Evolutionary conservation across 2,329 filamentous ascomycete species (phyloP), one percentile per base, ranked within the genome.

Genomic region (Colletotrichum gigasporum): DNA sequence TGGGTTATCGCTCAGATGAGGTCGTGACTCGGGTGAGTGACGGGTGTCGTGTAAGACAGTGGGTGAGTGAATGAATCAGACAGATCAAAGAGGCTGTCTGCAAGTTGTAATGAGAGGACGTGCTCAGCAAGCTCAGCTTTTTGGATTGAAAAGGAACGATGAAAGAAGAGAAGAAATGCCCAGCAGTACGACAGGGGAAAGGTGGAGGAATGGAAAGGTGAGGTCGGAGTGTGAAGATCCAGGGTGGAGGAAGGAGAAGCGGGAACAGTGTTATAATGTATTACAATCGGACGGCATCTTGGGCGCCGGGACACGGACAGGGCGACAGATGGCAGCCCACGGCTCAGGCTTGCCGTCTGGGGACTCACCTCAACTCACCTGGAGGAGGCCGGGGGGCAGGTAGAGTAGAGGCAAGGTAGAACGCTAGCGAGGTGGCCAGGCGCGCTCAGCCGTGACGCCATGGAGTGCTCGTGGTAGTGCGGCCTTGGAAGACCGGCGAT

Each of bases 91-190:
- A 67, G 41, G 68, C 63, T 65, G 71, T 70, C 68, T 68, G 69
- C 42, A 32, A 28, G 61, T 67, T 57, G 68, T 70, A 76, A 76
- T 62, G 74, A 76, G 68, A 73, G 75, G 70, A 77, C 69, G 71
- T 76, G 75, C 72, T 73, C 73, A 76, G 74, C 76, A 73, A 69
- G 65, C 65, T 66, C 57, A 63, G 63, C 65, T 45, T 55, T 37
- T 12, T 32, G 52, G 22, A n/a, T 50, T 50, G 51, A 63, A 67
- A 66, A 66, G 53, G 54, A 53, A 39, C 44, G 57, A 45, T 66
- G 32, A 48, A 65, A 62, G 41, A 55, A 67, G 62, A 62, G 62
- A 65, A 60, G 60, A 50, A 64, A 60, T 65, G 63, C 47, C 63
- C 63, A 65, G 63, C 58, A 63, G 18, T 44, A 16, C 56, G 16